Base-by-base conservation (phyloP, 1,284 basidiomycete genomes). In the Paramarasmius palmivorus region DNA sequence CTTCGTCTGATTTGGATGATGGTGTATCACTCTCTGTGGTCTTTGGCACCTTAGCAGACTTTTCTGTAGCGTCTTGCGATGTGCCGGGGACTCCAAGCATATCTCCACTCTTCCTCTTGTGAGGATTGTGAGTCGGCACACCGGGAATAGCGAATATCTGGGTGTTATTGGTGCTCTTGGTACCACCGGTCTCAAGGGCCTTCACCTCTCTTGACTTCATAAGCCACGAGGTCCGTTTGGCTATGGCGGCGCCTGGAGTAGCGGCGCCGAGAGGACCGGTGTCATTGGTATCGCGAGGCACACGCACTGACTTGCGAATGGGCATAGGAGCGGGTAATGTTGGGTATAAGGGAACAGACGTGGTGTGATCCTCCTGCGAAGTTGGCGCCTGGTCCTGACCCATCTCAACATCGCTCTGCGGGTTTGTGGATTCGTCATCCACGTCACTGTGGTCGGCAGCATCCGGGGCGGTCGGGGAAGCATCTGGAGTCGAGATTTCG, bases 161-260 rank as follows among this genome's bases (percentile, higher is more conserved):
- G 34, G 37, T 47, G 36, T 51, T 37, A 26, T 58, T 50, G 3
- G 58, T 62, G 37, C 46, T 78, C 77, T 62, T 77, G 81, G 3
- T 63, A 65, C 12, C 74, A n/a, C n/a, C 74, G 32, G 70, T 74
- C 60, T 88, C 88, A 61, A 85, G 67, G 4, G 87, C 86, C 60
- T 90, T 90, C 20, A 78, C 84, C 64, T 90, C 88, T 39, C 88
- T 77, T 12, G 84, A 86, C 61, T 88, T 89, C 65, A 80, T 82
- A 52, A 92, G 66, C 89, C 90, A 91, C 1, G 89, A 92, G 12
- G 86, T 84, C 23, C 89, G 81, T 61, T 88, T 88, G 3, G 79
- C 80, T 10, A 70, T 73, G 17, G 71, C 71, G 41, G 72, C 69
- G 5, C 80, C 76, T 47, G 76, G 77, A 1, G 78, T 75, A 25